phyloP scores from a whole-genome alignment of 2,329 filamentous ascomycete genomes.

The Hypoxylon sp. region DNA sequence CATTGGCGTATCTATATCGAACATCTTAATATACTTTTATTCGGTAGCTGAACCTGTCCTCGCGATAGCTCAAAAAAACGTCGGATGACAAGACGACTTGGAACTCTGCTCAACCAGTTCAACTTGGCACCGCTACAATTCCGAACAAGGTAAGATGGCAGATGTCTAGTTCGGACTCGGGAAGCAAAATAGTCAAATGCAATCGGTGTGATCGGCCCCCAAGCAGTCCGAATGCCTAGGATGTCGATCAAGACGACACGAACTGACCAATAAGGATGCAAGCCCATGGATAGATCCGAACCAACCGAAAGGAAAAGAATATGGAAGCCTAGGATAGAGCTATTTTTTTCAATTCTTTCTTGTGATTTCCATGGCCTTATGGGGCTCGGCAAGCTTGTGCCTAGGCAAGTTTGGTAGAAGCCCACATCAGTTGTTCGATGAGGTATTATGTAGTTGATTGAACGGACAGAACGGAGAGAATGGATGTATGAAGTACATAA shows the following conservation, averaged over 20 bases:
- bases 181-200: slow-evolving; percentile 13
- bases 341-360: slow-evolving; percentile 3
- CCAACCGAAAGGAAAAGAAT: slow-evolving; percentile 25
- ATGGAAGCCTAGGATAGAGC: slow-evolving; percentile 18
- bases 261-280: slow-evolving; percentile 9
- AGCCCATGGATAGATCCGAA: slow-evolving; percentile 10
- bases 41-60: slow-evolving; percentile 1
- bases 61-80: no score
- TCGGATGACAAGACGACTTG: slow-evolving; percentile 1
- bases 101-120: slow-evolving; percentile 2
- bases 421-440: no score
- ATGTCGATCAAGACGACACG: no score
- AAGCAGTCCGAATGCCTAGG: no score
- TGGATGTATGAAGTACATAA: no score
- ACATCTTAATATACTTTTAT: background rate
- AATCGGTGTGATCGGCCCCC: slow-evolving; percentile 26
- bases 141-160: background rate
- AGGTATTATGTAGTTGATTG: no score
- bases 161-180: slow-evolving; percentile 13
- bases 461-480: no score
- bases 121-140: slow-evolving; percentile 7
- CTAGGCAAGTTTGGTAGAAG: no score
- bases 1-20: background rate
- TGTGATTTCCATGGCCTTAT: slow-evolving; percentile 16
- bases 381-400: slow-evolving; percentile 1